A percentile compares a stretch with the other conserved stretches of the same genome.
Evolutionary conservation across 352 stramenopile species (phyloP).

Genomic region (Phytophthora boehmeriae): DNA sequence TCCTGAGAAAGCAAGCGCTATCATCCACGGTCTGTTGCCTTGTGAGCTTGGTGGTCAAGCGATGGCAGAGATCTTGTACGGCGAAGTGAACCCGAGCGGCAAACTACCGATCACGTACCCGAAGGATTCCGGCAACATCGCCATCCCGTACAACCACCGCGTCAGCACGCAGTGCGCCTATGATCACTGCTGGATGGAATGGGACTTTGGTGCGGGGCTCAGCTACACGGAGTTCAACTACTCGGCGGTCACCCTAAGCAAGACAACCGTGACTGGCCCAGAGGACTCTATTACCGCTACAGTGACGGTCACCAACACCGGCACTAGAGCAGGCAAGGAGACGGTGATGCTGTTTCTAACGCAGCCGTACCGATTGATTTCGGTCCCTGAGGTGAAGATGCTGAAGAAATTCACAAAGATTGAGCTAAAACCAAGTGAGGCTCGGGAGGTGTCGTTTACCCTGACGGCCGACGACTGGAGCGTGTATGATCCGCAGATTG

Average conservation of each 20-base stretch:
- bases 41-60: conserved; percentile 78
- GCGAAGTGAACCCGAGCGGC: conserved; percentile 78
- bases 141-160: conserved; percentile 75
- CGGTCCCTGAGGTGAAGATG: conserved; percentile 78
- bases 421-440: conserved; percentile 43
- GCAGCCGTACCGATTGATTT: conserved; percentile 57
- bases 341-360: conserved; percentile 78
- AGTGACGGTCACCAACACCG: conserved; percentile 77
- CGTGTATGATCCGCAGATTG: conserved; percentile 68
- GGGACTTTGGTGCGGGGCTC: conserved; percentile 62
- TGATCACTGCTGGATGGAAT: conserved; percentile 56
- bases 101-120: conserved; percentile 85
- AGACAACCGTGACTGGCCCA: conserved; percentile 38
- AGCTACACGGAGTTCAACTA: conserved; percentile 76
- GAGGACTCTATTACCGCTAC: conserved; percentile 21
- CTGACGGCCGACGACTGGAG: conserved; percentile 57
- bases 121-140: conserved; percentile 57
- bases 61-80: conserved; percentile 85
- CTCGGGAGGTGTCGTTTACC: conserved; percentile 38
- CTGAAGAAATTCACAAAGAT: conserved; percentile 86
- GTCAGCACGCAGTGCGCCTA: conserved; percentile 54
- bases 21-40: conserved; percentile 76
- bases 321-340: conserved; percentile 61
- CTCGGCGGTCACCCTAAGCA: conserved; percentile 43
- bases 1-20: conserved; percentile 58